Evolutionary conservation across 345 rosid genomes (phyloP), one percentile per base, ranked within the genome.

Genomic region (Crucihimalaya himalaica): DNA sequence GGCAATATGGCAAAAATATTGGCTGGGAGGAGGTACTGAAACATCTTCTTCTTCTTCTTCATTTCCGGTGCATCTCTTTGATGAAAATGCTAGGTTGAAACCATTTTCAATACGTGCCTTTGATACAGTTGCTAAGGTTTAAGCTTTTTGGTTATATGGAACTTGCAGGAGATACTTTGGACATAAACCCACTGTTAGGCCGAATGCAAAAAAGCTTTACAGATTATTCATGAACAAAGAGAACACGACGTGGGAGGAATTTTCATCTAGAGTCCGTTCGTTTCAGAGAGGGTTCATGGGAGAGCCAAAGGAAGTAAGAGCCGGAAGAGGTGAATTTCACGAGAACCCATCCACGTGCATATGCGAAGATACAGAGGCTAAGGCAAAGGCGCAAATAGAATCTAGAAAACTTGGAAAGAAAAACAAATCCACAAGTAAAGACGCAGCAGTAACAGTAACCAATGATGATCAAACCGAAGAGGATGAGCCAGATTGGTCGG

Each of bases 271-370:
- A 76, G 87, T 87, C 62, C 93, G 86, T 53, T 79, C 83, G 43
- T 85, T 78, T 14, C 99, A 96, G 76, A 82, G 89, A 83, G 98
- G 97, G 61, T 96, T 96, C 78, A 90, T 96, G 96, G 98, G 99
- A 67, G 94, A 84, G 78, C 99, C 99, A 51, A 94, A 87, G 64
- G 97, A 94, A 76, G 90, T 85, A 43, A 87, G 97, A 84, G 84
- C 97, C 0, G 97, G 98, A 58, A 88, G 97, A 81, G 99, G 99
- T 42, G 97, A 89, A 71, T 94, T 94, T 81, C 97, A 92, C 46
- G 99, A 94, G 88, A 94, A 94, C 70, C 99, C 99, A 18, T 83
- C 97, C 12, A 54, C 92, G 27, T 94, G 98, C 84, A 87, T 94
- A 59, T 94, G 98, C 55, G 92, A 89, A 82, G 93, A 88, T 77